Evolutionary conservation across 306 rosid species (phyloP).

Genomic region (Pterocarpus macrocarpus): DNA sequence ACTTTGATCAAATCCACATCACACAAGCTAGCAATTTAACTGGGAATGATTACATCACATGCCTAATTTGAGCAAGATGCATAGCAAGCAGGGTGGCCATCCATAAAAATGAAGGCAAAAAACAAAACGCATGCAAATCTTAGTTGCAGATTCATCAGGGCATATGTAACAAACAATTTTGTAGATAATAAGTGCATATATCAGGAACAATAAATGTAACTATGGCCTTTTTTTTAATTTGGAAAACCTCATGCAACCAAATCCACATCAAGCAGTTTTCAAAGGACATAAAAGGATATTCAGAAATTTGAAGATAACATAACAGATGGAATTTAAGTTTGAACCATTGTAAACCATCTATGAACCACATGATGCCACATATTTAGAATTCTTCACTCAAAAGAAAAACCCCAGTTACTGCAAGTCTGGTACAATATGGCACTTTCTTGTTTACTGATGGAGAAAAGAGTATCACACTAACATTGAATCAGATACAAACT

Average conservation of each 20-base stretch:
- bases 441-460: background rate
- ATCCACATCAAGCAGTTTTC: constrained; percentile 27
- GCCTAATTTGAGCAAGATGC: constrained; percentile 11
- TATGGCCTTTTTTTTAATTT: background rate
- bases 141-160: background rate
- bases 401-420: background rate
- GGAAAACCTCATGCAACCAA: background rate
- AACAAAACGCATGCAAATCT: background rate
- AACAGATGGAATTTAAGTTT: background rate
- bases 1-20: background rate
- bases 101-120: background rate
- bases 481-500: background rate
- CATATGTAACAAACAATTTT: background rate
- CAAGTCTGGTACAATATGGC: background rate
- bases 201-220: background rate
- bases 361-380: background rate
- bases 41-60: background rate
- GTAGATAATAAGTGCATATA: background rate
- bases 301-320: background rate
- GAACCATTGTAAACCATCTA: background rate
- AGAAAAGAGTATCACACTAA: constrained; percentile 2
- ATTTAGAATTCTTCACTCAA: background rate
- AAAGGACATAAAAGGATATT: background rate
- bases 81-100: background rate
- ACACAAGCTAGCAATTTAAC: background rate